Percentiles rank a stretch among this genome's conserved stretches.
Conservation (phyloP, 192 early-diverging fungal genomes). For the Coemansia guatemalensis region DNA sequence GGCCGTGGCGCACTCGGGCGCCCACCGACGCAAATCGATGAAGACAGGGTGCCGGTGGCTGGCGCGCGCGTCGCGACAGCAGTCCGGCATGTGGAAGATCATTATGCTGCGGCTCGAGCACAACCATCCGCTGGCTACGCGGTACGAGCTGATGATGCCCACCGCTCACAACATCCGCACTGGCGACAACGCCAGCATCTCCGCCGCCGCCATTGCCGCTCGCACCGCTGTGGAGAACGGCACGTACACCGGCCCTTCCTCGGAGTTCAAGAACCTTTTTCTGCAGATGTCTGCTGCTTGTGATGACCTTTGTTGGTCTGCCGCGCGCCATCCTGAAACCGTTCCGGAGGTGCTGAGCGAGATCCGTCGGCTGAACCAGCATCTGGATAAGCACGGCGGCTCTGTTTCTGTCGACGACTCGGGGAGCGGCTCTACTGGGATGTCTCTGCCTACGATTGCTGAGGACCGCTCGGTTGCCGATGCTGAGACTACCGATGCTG, state of each 20-base stretch:
- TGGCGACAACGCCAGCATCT: conserved; percentile 44
- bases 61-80: conserved; percentile 52
- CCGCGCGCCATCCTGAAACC: conserved; percentile 46
- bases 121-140: conserved; percentile 50
- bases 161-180: conserved; percentile 15
- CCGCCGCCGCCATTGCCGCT: conserved; percentile 38
- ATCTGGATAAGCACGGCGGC: conserved; percentile 29
- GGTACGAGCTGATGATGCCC: conserved; percentile 30
- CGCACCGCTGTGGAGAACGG: conserved; percentile 34
- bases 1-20: conserved; percentile 40
- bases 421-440: neutral
- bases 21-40: conserved; percentile 55
- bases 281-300: conserved; percentile 49
- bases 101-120: conserved; percentile 54
- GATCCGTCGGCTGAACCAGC: conserved; percentile 46
- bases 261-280: conserved; percentile 50
- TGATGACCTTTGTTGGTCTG: conserved; percentile 52
- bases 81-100: conserved; percentile 55
- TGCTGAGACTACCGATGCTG: neutral
- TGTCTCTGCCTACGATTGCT: conserved; percentile 20
- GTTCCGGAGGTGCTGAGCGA: conserved; percentile 50
- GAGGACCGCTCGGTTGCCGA: conserved; percentile 16
- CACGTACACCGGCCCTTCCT: conserved; percentile 28
- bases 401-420: neutral
- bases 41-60: conserved; percentile 56